Percentiles rank a stretch among this genome's conserved stretches.
Conservation (phyloP, 192 early-diverging fungal species). For the Haplosporangium gracile region DNA sequence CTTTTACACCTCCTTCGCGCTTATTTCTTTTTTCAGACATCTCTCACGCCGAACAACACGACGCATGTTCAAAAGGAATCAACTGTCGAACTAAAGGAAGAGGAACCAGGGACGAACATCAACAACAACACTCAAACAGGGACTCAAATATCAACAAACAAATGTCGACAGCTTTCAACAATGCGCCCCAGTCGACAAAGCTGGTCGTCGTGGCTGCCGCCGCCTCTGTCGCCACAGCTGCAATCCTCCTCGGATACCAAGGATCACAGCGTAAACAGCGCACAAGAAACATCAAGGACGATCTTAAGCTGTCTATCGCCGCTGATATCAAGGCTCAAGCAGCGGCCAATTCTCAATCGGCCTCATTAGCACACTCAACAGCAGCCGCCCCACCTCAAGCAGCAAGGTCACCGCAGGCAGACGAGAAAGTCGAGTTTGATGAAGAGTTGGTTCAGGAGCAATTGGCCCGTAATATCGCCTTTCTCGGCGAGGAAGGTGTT, state of each 20-base stretch:
- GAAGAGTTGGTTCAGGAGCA: conserved; percentile 89
- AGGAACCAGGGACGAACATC: neutral
- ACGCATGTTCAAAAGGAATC: neutral
- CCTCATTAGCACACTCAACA: neutral
- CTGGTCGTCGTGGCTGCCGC: conserved; percentile 67
- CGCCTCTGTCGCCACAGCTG: conserved; percentile 73
- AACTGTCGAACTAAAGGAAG: neutral
- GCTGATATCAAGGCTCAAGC: conserved; percentile 20
- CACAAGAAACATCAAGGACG: conserved; percentile 66
- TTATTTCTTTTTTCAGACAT: neutral
- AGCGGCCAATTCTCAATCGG: neutral
- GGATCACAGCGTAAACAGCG: conserved; percentile 59
- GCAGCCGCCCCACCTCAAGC: neutral
- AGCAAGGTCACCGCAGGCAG: neutral
- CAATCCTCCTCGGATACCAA: conserved; percentile 69
- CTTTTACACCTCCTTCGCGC: neutral
- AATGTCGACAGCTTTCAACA: conserved; percentile 2
- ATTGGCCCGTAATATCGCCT: conserved; percentile 88
- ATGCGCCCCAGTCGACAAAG: conserved; percentile 41
- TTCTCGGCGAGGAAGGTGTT: conserved; percentile 89
- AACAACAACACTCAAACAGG: too few relatives aligned
- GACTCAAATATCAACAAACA: too few relatives aligned
- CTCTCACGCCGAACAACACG: neutral
- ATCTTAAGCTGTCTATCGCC: conserved; percentile 44
- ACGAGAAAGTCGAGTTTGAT: conserved; percentile 40